Percentiles rank a stretch among this genome's conserved stretches.
Evolutionary conservation across 2,329 filamentous ascomycete species (phyloP).

Genomic region (Ophiocordyceps robertsii): DNA sequence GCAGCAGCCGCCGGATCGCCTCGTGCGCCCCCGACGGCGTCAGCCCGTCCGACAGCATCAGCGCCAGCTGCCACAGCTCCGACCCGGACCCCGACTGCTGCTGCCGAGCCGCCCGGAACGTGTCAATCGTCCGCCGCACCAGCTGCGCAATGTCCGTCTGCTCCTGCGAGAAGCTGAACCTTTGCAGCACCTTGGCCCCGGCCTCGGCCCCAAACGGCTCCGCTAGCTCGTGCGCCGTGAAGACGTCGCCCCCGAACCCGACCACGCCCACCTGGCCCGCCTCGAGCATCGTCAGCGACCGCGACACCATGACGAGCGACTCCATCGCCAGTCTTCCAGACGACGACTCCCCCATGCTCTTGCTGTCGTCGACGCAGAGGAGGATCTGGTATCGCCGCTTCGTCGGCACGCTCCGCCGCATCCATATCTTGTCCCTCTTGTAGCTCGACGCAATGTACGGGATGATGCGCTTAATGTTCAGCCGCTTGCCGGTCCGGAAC

Average conservation of each 20-base stretch:
- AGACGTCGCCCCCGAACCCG: conserved; percentile 74
- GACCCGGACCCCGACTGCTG: conserved; percentile 38
- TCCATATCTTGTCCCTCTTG: conserved; percentile 99
- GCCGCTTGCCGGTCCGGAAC: conserved; percentile 92
- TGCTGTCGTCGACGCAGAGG: conserved; percentile 91
- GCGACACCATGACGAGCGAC: conserved; percentile 82
- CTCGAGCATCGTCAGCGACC: conserved; percentile 82
- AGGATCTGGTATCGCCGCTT: conserved; percentile 96
- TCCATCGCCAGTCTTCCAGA: conserved; percentile 78
- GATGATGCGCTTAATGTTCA: conserved; percentile 99
- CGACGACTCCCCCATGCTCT: conserved; percentile 75
- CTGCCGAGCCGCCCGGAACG: conserved; percentile 68
- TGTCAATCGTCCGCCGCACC: conserved; percentile 61
- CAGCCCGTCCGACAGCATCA: conserved; percentile 88
- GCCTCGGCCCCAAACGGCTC: conserved; percentile 63
- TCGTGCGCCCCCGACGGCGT: conserved; percentile 75
- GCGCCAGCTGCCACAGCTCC: conserved; percentile 88
- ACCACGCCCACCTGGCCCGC: conserved; percentile 86
- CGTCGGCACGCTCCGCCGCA: conserved; percentile 80
- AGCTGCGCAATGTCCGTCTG: conserved; percentile 76
- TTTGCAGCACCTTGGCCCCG: conserved; percentile 70
- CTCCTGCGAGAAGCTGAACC: conserved; percentile 74
- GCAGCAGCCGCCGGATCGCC: conserved; percentile 64
- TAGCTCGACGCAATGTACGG: conserved; percentile 97
- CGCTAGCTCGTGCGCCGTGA: conserved; percentile 75